Conservation (phyloP, 139 green algal genomes). For the Chlorella sp. region DNA sequence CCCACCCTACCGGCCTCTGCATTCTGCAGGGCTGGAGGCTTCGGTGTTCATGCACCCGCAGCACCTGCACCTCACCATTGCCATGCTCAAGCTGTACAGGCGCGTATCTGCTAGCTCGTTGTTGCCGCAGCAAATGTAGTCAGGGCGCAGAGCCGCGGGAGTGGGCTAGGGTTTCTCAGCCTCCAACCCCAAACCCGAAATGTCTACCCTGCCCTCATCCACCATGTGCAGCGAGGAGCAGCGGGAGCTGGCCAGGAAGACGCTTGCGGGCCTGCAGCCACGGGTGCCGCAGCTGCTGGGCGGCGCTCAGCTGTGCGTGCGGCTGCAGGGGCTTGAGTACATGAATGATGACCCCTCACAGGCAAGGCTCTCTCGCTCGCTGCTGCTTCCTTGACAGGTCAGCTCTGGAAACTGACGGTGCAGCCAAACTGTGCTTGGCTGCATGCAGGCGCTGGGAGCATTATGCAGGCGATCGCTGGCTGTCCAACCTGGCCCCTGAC, state of each 20-base stretch:
- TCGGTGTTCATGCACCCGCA: conserved; percentile 21
- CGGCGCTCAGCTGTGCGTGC: conserved; percentile 37
- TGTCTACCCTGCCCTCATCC: neutral
- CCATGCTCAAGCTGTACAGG: conserved; percentile 75
- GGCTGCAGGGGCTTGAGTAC: conserved; percentile 54
- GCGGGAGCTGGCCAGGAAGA: conserved; percentile 43
- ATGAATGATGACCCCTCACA: conserved; percentile 62
- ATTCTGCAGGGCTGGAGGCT: conserved; percentile 21
- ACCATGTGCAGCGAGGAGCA: conserved; percentile 38
- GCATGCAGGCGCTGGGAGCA: neutral
- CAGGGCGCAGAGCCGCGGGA: too few relatives aligned
- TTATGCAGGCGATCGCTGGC: too few relatives aligned
- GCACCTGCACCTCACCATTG: conserved; percentile 67
- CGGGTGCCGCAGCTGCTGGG: conserved; percentile 44
- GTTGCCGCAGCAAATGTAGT: too few relatives aligned
- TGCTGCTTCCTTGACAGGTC: too few relatives aligned
- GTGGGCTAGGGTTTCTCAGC: too few relatives aligned
- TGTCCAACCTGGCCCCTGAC: neutral
- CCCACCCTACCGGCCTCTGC: too few relatives aligned
- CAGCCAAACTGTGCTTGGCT: too few relatives aligned
- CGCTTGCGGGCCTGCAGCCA: conserved; percentile 24
- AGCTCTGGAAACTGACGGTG: too few relatives aligned
- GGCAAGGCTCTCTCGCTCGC: too few relatives aligned
- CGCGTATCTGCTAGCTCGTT: too few relatives aligned
- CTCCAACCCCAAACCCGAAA: too few relatives aligned